Conservation (phyloP, 805 yeast genomes). For the Candida silvatica region DNA sequence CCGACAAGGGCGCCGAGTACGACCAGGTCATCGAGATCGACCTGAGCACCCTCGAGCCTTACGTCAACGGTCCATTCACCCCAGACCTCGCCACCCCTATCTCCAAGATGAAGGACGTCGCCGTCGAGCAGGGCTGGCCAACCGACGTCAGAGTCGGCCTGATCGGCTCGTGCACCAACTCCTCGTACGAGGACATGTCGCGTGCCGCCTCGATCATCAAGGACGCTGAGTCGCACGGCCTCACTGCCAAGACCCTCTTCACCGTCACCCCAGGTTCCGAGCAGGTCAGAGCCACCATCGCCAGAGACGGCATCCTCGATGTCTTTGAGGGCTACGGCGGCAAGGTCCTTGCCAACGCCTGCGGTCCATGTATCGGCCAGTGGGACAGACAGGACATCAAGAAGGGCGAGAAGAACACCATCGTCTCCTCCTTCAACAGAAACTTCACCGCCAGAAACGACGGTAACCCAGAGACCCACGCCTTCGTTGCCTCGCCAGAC, state of each 20-base stretch:
- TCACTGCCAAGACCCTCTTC: conserved; percentile 85
- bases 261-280: conserved; percentile 98
- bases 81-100: conserved; percentile 96
- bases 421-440: conserved; percentile 95
- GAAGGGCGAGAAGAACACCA: conserved; percentile 66
- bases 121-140: conserved; percentile 79
- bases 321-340: conserved; percentile 86
- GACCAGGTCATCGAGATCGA: conserved; percentile 90
- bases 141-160: conserved; percentile 79
- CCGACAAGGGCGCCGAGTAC: conserved; percentile 85
- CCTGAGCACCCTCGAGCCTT: conserved; percentile 82
- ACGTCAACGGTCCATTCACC: conserved; percentile 96
- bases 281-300: conserved; percentile 94
- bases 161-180: conserved; percentile 97
- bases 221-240: conserved; percentile 81
- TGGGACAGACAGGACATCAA: conserved; percentile 88
- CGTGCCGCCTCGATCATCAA: conserved; percentile 85
- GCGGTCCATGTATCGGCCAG: conserved; percentile 99
- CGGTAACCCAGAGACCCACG: conserved; percentile 96
- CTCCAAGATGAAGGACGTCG: conserved; percentile 67
- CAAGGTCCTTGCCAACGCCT: conserved; percentile 89
- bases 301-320: conserved; percentile 83
- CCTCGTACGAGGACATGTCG: conserved; percentile 97
- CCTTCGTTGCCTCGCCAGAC: conserved; percentile 97
- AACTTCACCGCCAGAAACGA: conserved; percentile 97